Conservation (phyloP, 2,329 filamentous ascomycete species). For the Diplodia intermedia region DNA sequence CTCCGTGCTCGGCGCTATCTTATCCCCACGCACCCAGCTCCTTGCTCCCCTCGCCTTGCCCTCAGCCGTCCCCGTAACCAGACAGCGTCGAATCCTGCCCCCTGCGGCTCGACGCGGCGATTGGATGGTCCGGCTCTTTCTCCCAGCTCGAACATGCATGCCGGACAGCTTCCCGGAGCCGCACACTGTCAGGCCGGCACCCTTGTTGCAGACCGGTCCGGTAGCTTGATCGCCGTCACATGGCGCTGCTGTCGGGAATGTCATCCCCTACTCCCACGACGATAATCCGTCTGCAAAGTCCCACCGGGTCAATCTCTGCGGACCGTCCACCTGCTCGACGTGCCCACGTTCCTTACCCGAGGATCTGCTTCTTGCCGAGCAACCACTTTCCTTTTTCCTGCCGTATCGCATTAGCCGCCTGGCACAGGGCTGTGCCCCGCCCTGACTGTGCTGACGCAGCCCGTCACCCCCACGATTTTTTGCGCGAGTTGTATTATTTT, state of each 20-base stretch:
- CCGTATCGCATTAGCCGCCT: slow-evolving; percentile 8
- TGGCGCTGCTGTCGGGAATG: neutral
- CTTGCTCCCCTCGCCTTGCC: neutral
- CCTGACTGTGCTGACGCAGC: neutral
- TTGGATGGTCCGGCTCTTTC: neutral
- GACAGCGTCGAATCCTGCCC: neutral
- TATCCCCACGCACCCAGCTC: slow-evolving; percentile 17
- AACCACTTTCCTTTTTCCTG: slow-evolving; percentile 23
- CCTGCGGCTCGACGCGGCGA: slow-evolving; percentile 1
- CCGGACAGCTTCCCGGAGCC: neutral
- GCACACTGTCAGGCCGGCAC: neutral
- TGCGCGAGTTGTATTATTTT: neutral
- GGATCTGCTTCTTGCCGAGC: neutral
- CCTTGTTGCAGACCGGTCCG: too few relatives aligned
- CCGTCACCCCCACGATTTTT: neutral
- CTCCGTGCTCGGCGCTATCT: slow-evolving; percentile 28
- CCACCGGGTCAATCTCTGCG: neutral
- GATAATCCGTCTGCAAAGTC: too few relatives aligned
- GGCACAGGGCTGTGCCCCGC: neutral
- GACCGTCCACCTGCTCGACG: slow-evolving; percentile 1
- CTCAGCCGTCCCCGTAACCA: neutral
- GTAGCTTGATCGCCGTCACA: neutral
- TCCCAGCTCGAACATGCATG: neutral
- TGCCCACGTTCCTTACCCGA: neutral
- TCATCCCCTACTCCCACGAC: neutral